Evolutionary conservation across 352 stramenopile species (phyloP).

Genomic region (Phytopythium mirpurense): DNA sequence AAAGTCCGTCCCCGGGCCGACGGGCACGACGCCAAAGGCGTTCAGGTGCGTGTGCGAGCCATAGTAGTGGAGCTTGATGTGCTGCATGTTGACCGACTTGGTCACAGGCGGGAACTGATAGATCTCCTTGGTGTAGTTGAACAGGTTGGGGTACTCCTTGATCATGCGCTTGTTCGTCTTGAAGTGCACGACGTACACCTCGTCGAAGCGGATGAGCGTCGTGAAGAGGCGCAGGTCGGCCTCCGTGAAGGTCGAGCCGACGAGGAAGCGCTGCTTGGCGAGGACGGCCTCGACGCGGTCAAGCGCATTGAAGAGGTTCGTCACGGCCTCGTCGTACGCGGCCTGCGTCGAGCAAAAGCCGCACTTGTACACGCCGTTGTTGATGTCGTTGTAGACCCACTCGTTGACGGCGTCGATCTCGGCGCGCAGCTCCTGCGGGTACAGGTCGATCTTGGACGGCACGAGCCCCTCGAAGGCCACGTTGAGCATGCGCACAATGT

Average conservation of each 20-base stretch:
- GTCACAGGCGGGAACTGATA: slow-evolving; percentile 91
- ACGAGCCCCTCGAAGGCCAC: slow-evolving; percentile 70
- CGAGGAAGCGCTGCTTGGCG: slow-evolving; percentile 51
- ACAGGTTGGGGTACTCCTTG: slow-evolving; percentile 85
- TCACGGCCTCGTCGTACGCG: slow-evolving; percentile 83
- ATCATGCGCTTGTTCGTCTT: slow-evolving; percentile 89
- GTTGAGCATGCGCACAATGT: slow-evolving; percentile 93
- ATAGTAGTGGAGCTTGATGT: slow-evolving; percentile 98
- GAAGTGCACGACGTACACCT: slow-evolving; percentile 84
- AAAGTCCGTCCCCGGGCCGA: slow-evolving; percentile 55
- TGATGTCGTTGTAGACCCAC: slow-evolving; percentile 91
- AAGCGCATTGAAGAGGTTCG: slow-evolving; percentile 61
- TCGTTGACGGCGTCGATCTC: slow-evolving; percentile 90
- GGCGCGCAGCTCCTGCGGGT: slow-evolving; percentile 62
- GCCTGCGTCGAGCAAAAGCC: slow-evolving; percentile 87
- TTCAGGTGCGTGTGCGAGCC: slow-evolving; percentile 93
- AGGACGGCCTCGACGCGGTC: slow-evolving; percentile 73
- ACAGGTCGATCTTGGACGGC: slow-evolving; percentile 69
- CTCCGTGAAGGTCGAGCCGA: slow-evolving; percentile 68
- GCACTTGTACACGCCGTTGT: slow-evolving; percentile 92
- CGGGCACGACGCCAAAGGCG: slow-evolving; percentile 90
- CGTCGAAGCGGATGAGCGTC: slow-evolving; percentile 80
- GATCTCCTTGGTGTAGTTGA: slow-evolving; percentile 81
- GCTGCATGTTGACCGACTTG: slow-evolving; percentile 91
- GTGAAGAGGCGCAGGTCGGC: slow-evolving; percentile 78